These are phyloP conservation scores for Phytophthora cactorum DNA, from an alignment of 352 stramenopile species.

Conservation along the genomic window DNA sequence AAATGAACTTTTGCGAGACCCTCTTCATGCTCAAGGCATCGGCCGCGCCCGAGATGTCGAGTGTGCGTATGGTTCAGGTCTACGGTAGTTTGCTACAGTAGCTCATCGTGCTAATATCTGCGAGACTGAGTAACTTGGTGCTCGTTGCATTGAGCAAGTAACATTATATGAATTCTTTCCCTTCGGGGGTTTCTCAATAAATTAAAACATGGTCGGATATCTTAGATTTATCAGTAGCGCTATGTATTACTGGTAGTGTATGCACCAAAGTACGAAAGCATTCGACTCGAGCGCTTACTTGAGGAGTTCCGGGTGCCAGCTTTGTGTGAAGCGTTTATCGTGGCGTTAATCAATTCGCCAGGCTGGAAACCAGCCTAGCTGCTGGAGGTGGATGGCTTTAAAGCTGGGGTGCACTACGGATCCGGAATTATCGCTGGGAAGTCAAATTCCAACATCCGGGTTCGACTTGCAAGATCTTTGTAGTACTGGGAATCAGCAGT, in stretches of 20 bases:
- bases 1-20: constrained; percentile 6
- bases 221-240: too few species aligned
- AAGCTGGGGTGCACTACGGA: background rate
- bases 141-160: background rate
- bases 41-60: background rate
- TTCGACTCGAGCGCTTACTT: too few species aligned
- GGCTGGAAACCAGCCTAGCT: too few species aligned
- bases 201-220: too few species aligned
- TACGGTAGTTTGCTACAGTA: background rate
- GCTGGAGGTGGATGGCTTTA: too few species aligned
- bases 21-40: constrained; percentile 6
- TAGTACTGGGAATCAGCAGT: background rate
- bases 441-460: background rate
- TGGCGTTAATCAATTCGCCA: background rate
- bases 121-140: background rate
- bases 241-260: too few species aligned
- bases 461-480: background rate
- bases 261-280: too few species aligned
- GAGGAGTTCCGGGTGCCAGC: too few species aligned
- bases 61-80: background rate
- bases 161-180: background rate
- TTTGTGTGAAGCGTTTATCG: too few species aligned
- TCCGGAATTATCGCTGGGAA: background rate
- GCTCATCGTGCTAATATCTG: background rate
- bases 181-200: background rate